Evolutionary conservation across 2,329 filamentous ascomycete genomes (phyloP), one percentile per base, ranked within the genome.

Genomic region (Alternaria brassicicola): DNA sequence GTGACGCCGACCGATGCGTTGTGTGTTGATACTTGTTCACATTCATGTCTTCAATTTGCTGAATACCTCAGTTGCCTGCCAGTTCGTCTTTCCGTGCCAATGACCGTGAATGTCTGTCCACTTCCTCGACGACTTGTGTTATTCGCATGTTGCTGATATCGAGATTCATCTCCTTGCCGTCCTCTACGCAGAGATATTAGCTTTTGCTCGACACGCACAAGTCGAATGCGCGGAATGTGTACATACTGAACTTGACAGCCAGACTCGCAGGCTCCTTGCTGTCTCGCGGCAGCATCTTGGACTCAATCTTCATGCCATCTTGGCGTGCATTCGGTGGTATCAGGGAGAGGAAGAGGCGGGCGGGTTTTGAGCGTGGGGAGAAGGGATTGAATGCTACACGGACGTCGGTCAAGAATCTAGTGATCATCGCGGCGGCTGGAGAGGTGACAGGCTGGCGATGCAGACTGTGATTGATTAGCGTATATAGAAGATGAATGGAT

Each of bases 331-430:
- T 88, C 39, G 93, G 86, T 9, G 94, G 92, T 30, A 99, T 87
- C 64, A 90, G 85, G 30, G 91, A 89, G 67, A 98, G 91, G 79
- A 98, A 95, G 50, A 96, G 84, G 41, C 95, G 89, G 36, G 92
- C 93, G 23, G 93, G 89, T 74, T 92, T 93, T 62, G 92, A 88
- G 76, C 85, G 84, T 23, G 85, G 80, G 26, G 88, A 90, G 85
- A 98, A 98, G 36, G 95, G 94, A 80, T 96, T 97, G 87, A 98
- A 97, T 76, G 87, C 88, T 65, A 92, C 89, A 71, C 85, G 88
- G 71, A 98, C 88, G 76, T 92, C 87, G 77, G 93, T 94, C 78
- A 96, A 86, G 82, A 92, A 95, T 76, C 89, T 88, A 59, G 91
- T 94, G 61, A 95, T 91, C 92, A 95, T 95, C 70, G 73, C 76